phyloP scores from a whole-genome alignment of 495 filamentous ascomycete genomes.

The Penicillium dipodomyicola region DNA sequence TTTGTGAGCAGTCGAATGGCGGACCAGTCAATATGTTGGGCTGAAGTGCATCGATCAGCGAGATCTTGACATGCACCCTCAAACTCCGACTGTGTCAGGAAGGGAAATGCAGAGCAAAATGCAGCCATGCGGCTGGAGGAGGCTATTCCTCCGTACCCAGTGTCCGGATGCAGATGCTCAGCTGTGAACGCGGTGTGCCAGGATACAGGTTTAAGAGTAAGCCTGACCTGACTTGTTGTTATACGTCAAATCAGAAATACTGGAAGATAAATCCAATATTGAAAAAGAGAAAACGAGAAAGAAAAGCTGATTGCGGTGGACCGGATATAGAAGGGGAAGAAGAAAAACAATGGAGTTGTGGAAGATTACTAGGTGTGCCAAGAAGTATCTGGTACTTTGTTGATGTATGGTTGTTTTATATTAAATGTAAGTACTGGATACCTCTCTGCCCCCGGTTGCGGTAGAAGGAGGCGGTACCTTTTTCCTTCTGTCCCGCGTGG shows the following conservation, averaged over 20 bases:
- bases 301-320: slow-evolving; percentile 10
- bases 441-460: background rate
- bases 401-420: no score
- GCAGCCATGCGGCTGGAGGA: slow-evolving; percentile 17
- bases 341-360: slow-evolving; percentile 14
- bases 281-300: background rate
- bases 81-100: slow-evolving; percentile 59
- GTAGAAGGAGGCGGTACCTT: slow-evolving; percentile 5
- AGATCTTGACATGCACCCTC: slow-evolving; percentile 58
- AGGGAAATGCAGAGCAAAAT: slow-evolving; percentile 45
- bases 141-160: slow-evolving; percentile 22
- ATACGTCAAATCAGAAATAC: background rate
- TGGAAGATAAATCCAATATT: background rate
- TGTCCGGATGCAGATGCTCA: slow-evolving; percentile 16
- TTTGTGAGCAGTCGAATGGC: slow-evolving; percentile 33
- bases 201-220: background rate
- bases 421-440: background rate
- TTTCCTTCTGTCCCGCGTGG: background rate
- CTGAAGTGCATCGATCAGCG: slow-evolving; percentile 39
- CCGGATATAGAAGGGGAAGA: background rate
- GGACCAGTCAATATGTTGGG: slow-evolving; percentile 27
- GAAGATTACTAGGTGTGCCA: background rate
- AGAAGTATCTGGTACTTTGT: slow-evolving; percentile 6
- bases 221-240: slow-evolving; percentile 1
- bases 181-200: slow-evolving; percentile 6